phyloP scores from a whole-genome alignment of 495 filamentous ascomycete species.

The Xanthoparmelia taractica region DNA sequence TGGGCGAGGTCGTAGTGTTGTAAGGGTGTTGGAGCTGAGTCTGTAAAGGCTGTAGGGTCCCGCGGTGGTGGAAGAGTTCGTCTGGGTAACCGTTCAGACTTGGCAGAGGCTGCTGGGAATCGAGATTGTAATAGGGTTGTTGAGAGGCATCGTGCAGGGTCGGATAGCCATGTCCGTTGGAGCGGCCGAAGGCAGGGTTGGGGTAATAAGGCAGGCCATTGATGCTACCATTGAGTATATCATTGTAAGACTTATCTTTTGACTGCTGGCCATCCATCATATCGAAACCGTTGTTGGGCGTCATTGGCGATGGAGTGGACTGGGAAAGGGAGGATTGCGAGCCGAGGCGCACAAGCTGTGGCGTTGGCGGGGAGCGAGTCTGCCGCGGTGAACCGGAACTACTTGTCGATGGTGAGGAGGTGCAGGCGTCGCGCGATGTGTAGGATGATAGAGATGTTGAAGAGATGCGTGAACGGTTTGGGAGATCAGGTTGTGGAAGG shows the following conservation, averaged over 20 bases:
- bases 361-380: slow-evolving; percentile 31
- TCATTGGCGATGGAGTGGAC: slow-evolving; percentile 28
- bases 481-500: slow-evolving; percentile 7
- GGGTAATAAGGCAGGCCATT: slow-evolving; percentile 16
- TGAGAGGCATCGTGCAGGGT: slow-evolving; percentile 13
- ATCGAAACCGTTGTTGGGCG: slow-evolving; percentile 25
- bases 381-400: slow-evolving; percentile 23
- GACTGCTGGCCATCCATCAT: slow-evolving; percentile 18
- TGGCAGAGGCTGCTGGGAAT: slow-evolving; percentile 18
- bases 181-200: slow-evolving; percentile 5
- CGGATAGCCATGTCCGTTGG: slow-evolving; percentile 11
- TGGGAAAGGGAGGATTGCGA: slow-evolving; percentile 30
- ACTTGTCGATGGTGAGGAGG: slow-evolving; percentile 16
- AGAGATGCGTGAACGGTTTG: slow-evolving; percentile 13
- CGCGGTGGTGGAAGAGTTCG: slow-evolving; percentile 29
- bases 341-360: slow-evolving; percentile 30
- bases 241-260: slow-evolving; percentile 10
- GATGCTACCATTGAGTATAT: slow-evolving; percentile 1
- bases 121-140: slow-evolving; percentile 22
- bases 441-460: slow-evolving; percentile 18
- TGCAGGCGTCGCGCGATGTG: slow-evolving; percentile 11
- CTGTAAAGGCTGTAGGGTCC: slow-evolving; percentile 39
- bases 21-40: slow-evolving; percentile 25
- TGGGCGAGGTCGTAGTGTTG: slow-evolving; percentile 23
- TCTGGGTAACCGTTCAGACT: slow-evolving; percentile 12